Base-by-base conservation (phyloP, 2,329 filamentous ascomycete genomes). In the Periconia sp. region DNA sequence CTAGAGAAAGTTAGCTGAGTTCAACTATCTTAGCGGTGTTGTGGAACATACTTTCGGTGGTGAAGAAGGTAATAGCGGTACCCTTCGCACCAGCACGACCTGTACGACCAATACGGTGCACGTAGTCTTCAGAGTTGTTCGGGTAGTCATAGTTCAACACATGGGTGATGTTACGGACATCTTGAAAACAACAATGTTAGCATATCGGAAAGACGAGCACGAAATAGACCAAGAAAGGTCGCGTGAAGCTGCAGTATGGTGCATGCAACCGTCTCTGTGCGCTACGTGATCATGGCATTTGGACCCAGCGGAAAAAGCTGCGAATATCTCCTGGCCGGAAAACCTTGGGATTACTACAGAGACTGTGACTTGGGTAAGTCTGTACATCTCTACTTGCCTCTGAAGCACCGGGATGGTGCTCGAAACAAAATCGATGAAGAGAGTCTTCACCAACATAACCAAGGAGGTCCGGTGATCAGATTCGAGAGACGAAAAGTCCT, bases 141-240 rank as follows among this genome's bases (percentile, higher is more conserved):
- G 93, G 93, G 80, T 97, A 97, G 78, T 97, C 94, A 90, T 97
- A 97, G 87, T 97, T 97, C 81, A 99, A 85, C 80, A 99, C 94
- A 82, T 99, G 94, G 80, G 94, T 97, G 82, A 99, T 99, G 85
- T 99, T 96, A 82, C 92, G 93, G 83, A 99, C 94, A 89, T 99
- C 94, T 97, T 97, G 74, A 80, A 81, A 80, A 76, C 81, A 83
- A 77, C 33, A 37, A 85, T 83, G 90, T 96, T 95, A 96, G 91
- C 85, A 85, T 70, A 78, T 81, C 62, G 64, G 70, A 75, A 71
- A 77, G 63, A 61, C 65, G 68, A 76, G 70, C 70, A 76, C 76
- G 72, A 72, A 23, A 23, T 37, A 73, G 76, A 78, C 76, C 82
- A 82, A 75, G 77, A 80, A 80, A 77, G 81, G 74, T 75, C 81